Evolutionary conservation across 768 basidiomycete genomes (phyloP), one percentile per base, ranked within the genome.

Genomic region (Leccinum fibrillosum): DNA sequence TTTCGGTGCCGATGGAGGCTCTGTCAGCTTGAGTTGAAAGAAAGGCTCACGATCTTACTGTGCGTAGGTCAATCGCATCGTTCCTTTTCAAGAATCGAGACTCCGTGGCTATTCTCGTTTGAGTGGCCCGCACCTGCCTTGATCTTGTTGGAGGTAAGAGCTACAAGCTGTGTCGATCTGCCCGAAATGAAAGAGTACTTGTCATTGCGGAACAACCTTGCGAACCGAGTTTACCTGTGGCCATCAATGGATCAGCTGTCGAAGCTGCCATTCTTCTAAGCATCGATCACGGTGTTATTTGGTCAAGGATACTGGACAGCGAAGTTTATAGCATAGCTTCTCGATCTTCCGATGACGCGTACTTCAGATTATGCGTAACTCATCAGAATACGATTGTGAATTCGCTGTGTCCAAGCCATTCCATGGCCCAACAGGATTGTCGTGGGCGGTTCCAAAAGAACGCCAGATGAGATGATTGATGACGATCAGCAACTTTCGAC

Each of bases 1-100:
- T 69, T 25, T 49, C 64, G 17, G 54, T 74, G 23, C 65, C 67
- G 7, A 60, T 59, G 55, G 54, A 61, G 15, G 61, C 62, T 50
- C 37, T 65, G 49, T 53, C 55, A n/a, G 26, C 54, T 28, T 65
- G 61, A 69, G 45, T 44, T 19, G 42, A 19, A 3, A 28, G 35
- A 17, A 39, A 32, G 21, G 7, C 13, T 45, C n/a, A 2, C 44
- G 9, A 42, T 28, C 25, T 51, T 50, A 6, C 12, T 49, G 37
- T 52, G 2, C 35, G 21, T 54, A 32, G 49, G 35, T 28, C 26
- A 49, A 52, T 55, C 13, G 2, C 51, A 47, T 42, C 2, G 15
- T 59, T 59, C 7, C n/a, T 54, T 60, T 13, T 8, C 32, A 25
- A 13, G 23, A 42, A 32, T 59, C 5, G 34, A 23, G n/a, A 32